These are phyloP conservation scores for Chytridium lagenaria DNA, from an alignment of 371 early-diverging fungal genomes.

Conservation along the genomic window DNA sequence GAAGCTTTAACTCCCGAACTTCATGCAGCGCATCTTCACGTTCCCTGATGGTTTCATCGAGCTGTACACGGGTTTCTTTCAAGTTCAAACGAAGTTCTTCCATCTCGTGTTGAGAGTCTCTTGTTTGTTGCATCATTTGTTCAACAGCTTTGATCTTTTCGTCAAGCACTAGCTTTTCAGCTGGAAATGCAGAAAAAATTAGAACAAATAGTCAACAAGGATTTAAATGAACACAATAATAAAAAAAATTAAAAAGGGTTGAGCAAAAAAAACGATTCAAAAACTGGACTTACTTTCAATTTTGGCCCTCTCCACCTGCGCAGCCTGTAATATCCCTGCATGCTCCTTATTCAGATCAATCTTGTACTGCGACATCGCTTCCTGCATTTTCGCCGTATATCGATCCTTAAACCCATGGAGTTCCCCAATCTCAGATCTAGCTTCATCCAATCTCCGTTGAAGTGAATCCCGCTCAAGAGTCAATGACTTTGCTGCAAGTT, in stretches of 20 bases:
- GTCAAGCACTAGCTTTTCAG: conserved; percentile 41
- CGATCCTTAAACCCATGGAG: conserved; percentile 48
- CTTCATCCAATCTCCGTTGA: conserved; percentile 44
- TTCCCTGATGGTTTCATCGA: conserved; percentile 20
- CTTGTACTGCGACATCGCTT: conserved; percentile 54
- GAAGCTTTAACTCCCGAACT: conserved; percentile 38
- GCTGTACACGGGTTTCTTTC: conserved; percentile 18
- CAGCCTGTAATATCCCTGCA: conserved; percentile 37
- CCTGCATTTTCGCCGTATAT: conserved; percentile 53
- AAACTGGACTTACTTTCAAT: conserved; percentile 39
- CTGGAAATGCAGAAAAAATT: conserved; percentile 12
- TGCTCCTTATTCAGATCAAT: conserved; percentile 52
- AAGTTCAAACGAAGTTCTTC: conserved; percentile 27
- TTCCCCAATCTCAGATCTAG: conserved; percentile 37
- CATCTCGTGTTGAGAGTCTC: conserved; percentile 30
- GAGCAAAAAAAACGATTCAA: background rate
- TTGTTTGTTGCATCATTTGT: conserved; percentile 27
- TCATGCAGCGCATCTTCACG: conserved; percentile 33
- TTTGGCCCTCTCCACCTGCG: conserved; percentile 48
- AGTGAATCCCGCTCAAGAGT: conserved; percentile 42
- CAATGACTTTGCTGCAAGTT: conserved; percentile 37
- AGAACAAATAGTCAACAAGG: background rate
- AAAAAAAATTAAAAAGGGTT: background rate
- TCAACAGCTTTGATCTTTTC: conserved; percentile 42
- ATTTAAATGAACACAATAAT: background rate